Evolutionary conservation across 768 basidiomycete species (phyloP), one percentile per base, ranked within the genome.

Genomic region (Boletus sp.): DNA sequence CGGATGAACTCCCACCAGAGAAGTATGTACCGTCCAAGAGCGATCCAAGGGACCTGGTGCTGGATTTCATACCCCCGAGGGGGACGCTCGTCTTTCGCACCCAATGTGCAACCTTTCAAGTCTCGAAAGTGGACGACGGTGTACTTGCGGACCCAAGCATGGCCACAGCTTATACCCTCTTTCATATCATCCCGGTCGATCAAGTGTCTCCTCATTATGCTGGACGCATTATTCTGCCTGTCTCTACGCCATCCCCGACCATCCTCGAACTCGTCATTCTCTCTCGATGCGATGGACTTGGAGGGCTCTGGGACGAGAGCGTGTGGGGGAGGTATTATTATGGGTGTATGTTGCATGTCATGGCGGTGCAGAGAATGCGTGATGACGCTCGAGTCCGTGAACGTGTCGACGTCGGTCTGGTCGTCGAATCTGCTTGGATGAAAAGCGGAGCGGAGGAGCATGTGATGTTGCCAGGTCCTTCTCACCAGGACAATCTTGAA

Each of bases 81-180:
- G 65, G 65, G 4, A 59, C 65, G 11, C 62, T 66, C 43, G 17
- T 64, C 44, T 66, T 66, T 46, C 59, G 57, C 5, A 66, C 64
- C 13, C 58, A 47, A 14, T 54, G 53, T 10, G 50, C 59, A 7
- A 33, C 25, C 13, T 61, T 66, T 14, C 33, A 14, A 23, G 59
- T 59, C 9, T 32, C 11, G n/a, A 56, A 17, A n/a, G 17, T 55
- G 29, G 51, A 47, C 13, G 44, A 42, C 29, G 33, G 35, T 25
- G 32, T 11, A 10, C 7, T 33, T 19, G 23, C 35, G 15, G 35
- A 53, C 7, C 23, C 41, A 2, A 41, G 33, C 15, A 33, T n/a
- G 14, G 19, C 49, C 5, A 29, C 38, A 13, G 32, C 50, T 2
- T 39, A 62, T 15, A 40, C 54, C 11, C 14, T 64, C 38, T 64